Base-by-base conservation (phyloP, 148 eudicot genomes). In the Limonium bicolor region DNA sequence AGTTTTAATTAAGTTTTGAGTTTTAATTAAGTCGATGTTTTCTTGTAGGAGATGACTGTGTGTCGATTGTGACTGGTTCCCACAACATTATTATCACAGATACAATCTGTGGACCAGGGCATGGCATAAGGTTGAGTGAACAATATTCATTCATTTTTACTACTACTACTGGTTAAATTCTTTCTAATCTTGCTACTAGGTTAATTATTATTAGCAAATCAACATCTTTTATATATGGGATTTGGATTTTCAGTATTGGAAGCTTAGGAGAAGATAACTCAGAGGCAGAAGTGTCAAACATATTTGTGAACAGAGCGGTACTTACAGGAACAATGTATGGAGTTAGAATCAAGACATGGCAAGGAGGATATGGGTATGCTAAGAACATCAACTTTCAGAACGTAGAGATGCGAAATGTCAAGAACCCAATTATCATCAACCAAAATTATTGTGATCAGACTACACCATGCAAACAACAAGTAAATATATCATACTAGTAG, bases 41-140 rank as follows among this genome's bases (percentile, higher is more conserved):
- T 7, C 17, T 27, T 30, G 40, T 22, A 81, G 81, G 88, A 27
- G 84, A 79, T 48, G 96, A 87, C 46, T 87, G 94, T 53, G 71
- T 87, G 24, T 87, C 96, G 12, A 78, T 87, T 13, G 78, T 50
- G 6, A 54, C 28, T 19, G 96, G 96, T 22, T 64, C 82, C 4
- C 37, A 65, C 19, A 61, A 27, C 1, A 70, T 82, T 20, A 67
- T 51, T 32, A 80, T 62, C 20, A 60, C 27, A 0, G 53, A 56
- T 35, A 69, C 79, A 23, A 69, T 62, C 0, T 87, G 94, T 27
- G 94, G 96, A 46, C 94, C 94, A 4, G 96, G 96, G 8, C 96
- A 87, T 45, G 96, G 96, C 17, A 85, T 85, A 48, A 85, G 88
- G 94, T 84, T n/a, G n/a, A n/a, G n/a, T n/a, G n/a, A n/a, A n/a